phyloP scores from a whole-genome alignment of 2,329 filamentous ascomycete genomes.

The Acephala macrosclerotiorum region DNA sequence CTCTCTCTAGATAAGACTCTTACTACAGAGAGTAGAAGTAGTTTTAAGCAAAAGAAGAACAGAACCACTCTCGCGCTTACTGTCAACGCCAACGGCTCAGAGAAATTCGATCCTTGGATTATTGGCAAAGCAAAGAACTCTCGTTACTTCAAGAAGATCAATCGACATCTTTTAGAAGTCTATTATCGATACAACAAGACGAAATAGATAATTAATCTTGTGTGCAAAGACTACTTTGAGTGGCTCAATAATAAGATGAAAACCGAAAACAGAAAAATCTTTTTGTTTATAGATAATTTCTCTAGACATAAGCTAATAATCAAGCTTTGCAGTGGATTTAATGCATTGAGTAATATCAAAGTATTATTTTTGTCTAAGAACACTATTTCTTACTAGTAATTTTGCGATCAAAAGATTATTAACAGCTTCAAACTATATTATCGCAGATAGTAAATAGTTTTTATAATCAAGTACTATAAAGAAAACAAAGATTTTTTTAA shows the following conservation, averaged over 20 bases:
- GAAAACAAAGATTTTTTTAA: too few species aligned
- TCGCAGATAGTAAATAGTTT: too few species aligned
- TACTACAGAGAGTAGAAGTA: conserved; percentile 5
- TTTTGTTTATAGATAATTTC: too few species aligned
- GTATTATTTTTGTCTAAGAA: too few species aligned
- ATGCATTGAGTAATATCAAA: too few species aligned
- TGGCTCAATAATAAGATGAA: conserved; percentile 19
- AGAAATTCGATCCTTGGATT: conserved; percentile 17
- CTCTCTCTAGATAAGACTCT: not conserved
- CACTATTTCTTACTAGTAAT: too few species aligned
- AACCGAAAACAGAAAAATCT: not conserved
- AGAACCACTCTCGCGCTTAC: conserved; percentile 11
- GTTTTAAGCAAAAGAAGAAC: conserved; percentile 19
- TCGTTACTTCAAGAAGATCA: conserved; percentile 15
- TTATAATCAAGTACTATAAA: too few species aligned
- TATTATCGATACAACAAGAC: too few species aligned
- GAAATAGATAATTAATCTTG: conserved; percentile 21
- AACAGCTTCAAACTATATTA: too few species aligned
- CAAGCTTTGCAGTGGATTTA: too few species aligned
- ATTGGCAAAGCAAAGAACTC: conserved; percentile 19
- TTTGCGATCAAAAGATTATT: too few species aligned
- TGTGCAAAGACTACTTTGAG: conserved; percentile 14
- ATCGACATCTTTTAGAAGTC: conserved; percentile 1
- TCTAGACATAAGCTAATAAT: too few species aligned
- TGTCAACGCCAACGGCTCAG: not conserved